Conservation (phyloP, 2,329 filamentous ascomycete genomes). For the Cladosporium sp. region DNA sequence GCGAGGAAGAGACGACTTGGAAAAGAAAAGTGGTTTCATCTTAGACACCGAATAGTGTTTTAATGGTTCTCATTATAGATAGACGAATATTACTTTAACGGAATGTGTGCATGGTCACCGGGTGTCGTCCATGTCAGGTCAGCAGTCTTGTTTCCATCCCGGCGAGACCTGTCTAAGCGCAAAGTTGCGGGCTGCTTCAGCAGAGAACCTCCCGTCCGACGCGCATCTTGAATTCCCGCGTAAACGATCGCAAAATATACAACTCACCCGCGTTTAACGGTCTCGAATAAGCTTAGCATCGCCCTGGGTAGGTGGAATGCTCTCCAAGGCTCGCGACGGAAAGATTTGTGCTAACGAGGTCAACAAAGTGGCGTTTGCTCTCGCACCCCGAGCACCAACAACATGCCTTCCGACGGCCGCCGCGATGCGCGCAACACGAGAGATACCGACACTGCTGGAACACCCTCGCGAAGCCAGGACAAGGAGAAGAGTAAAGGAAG, state of each 20-base stretch:
- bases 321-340: neutral
- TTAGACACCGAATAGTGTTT: too few relatives aligned
- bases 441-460: neutral
- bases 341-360: neutral
- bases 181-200: too few relatives aligned
- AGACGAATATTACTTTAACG: neutral
- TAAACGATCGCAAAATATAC: neutral
- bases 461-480: conserved; percentile 15
- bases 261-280: conserved; percentile 1
- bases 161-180: conserved; percentile 4
- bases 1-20: too few relatives aligned
- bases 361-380: conserved; percentile 13
- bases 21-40: too few relatives aligned
- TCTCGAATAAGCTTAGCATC: conserved; percentile 11
- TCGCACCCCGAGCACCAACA: neutral
- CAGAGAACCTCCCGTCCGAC: neutral
- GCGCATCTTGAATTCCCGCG: neutral
- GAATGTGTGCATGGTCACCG: neutral
- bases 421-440: conserved; percentile 10
- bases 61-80: too few relatives aligned
- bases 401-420: conserved; percentile 12
- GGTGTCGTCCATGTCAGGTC: neutral
- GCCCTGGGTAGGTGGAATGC: conserved; percentile 10
- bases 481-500: conserved; percentile 29
- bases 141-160: neutral